Evolutionary conservation across 2,329 filamentous ascomycete species (phyloP).

Genomic region (Stagonosporopsis chrysanthemi): DNA sequence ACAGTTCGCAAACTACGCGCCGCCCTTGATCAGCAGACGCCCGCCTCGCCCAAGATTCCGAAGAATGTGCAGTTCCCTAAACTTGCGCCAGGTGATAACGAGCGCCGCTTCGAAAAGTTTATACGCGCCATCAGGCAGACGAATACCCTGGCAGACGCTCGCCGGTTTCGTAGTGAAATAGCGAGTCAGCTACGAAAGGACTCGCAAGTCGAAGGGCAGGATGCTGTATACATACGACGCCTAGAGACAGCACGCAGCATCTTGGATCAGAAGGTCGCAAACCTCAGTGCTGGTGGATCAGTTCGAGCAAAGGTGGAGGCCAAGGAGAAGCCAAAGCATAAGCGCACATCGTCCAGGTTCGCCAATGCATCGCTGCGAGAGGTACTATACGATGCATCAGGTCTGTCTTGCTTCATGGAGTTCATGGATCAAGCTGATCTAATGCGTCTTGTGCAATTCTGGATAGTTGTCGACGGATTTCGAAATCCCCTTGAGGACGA

Average conservation of each 20-base stretch:
- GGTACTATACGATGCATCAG: slow-evolving; percentile 87
- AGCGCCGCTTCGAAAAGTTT: slow-evolving; percentile 93
- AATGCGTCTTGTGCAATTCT: slow-evolving; percentile 94
- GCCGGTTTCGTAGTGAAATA: slow-evolving; percentile 89
- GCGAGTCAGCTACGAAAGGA: slow-evolving; percentile 91
- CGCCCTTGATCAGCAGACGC: slow-evolving; percentile 91
- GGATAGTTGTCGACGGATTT: slow-evolving; percentile 96
- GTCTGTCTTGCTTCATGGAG: slow-evolving; percentile 98
- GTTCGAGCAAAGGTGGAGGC: slow-evolving; percentile 51
- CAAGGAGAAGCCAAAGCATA: slow-evolving; percentile 49
- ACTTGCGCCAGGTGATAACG: slow-evolving; percentile 81
- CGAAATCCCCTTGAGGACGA: slow-evolving; percentile 92
- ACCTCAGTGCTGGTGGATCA: slow-evolving; percentile 73
- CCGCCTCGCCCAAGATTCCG: slow-evolving; percentile 72
- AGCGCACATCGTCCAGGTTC: slow-evolving; percentile 65
- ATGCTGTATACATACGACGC: slow-evolving; percentile 85
- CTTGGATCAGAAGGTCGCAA: slow-evolving; percentile 86
- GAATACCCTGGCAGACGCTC: slow-evolving; percentile 89
- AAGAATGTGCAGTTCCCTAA: slow-evolving; percentile 77
- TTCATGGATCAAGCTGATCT: slow-evolving; percentile 93
- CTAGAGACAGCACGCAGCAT: slow-evolving; percentile 91
- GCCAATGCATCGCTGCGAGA: slow-evolving; percentile 81
- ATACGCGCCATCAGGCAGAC: slow-evolving; percentile 87
- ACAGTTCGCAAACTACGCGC: slow-evolving; percentile 91
- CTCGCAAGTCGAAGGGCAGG: slow-evolving; percentile 76